Percentiles rank a stretch among this genome's conserved stretches.
Evolutionary conservation across 176 grass and related monocot genomes (phyloP).

Genomic region (Phoenix roebelenii): DNA sequence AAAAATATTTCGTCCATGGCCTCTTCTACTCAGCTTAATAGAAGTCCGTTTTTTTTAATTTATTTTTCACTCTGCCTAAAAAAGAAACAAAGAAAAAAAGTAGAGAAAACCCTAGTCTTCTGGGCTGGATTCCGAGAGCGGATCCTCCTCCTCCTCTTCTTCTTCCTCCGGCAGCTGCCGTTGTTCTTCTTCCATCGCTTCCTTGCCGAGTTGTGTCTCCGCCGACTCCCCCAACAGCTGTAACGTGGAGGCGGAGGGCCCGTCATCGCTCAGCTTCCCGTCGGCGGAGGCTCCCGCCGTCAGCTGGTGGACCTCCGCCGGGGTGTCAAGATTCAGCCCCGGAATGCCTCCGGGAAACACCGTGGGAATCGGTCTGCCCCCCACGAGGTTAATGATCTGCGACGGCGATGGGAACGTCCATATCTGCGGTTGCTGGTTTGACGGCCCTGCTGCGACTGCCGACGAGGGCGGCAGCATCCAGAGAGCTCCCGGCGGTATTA

Average conservation of each 20-base stretch:
- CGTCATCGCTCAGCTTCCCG: neutral
- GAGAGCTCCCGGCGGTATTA: constrained; percentile 39
- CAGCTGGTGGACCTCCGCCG: neutral
- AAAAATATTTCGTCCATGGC: neutral
- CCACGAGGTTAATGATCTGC: constrained; percentile 48
- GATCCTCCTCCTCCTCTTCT: constrained; percentile 39
- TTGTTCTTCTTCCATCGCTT: too few relatives aligned
- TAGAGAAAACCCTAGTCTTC: constrained; percentile 28
- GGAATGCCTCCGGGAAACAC: neutral
- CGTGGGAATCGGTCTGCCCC: constrained; percentile 24
- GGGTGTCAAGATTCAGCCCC: too few relatives aligned
- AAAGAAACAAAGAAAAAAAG: constrained; percentile 10
- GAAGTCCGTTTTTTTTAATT: too few relatives aligned
- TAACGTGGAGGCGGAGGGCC: too few relatives aligned
- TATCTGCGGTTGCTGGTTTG: constrained; percentile 27
- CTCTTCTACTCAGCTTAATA: too few relatives aligned
- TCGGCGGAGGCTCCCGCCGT: neutral
- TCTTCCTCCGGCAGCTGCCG: constrained; percentile 12
- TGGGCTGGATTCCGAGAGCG: constrained; percentile 34
- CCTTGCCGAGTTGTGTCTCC: too few relatives aligned
- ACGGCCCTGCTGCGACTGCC: neutral
- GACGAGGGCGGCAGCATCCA: constrained; percentile 63
- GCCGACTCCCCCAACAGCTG: too few relatives aligned
- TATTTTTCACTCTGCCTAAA: neutral
- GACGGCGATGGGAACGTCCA: constrained; percentile 38